These are phyloP conservation scores for Cadophora gregata DNA, from an alignment of 2,329 filamentous ascomycete genomes.

Conservation along the genomic window DNA sequence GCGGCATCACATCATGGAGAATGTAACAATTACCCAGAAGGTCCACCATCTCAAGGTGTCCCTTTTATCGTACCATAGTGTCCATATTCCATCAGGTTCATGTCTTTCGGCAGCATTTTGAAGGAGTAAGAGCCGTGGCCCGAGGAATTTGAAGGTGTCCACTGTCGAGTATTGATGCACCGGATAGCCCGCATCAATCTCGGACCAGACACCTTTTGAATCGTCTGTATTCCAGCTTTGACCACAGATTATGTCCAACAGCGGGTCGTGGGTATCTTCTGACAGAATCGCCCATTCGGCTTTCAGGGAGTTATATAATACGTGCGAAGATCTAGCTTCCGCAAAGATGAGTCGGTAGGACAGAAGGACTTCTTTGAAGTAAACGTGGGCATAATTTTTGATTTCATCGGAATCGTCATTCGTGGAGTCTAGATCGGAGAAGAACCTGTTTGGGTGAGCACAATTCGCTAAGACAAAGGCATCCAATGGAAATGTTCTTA, in stretches of 20 bases:
- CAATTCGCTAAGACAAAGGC: no score
- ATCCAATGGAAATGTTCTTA: no score
- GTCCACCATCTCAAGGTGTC: conserved; percentile 21
- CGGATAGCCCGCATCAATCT: conserved; percentile 26
- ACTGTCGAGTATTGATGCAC: conserved; percentile 2
- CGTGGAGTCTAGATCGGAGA: neutral
- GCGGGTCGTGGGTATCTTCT: conserved; percentile 4
- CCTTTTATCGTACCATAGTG: conserved; percentile 29
- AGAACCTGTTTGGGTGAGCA: neutral
- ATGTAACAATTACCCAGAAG: conserved; percentile 21
- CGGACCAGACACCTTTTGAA: conserved; percentile 17
- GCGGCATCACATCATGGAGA: neutral
- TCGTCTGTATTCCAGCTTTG: conserved; percentile 12
- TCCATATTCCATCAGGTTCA: conserved; percentile 4
- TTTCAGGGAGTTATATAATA: neutral
- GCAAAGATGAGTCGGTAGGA: conserved; percentile 35
- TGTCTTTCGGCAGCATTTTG: conserved; percentile 23
- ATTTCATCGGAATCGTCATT: neutral
- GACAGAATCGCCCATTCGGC: no score
- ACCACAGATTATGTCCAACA: conserved; percentile 29
- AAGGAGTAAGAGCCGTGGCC: conserved; percentile 22
- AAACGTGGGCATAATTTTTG: neutral
- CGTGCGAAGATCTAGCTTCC: conserved; percentile 23
- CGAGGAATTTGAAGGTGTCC: conserved; percentile 28
- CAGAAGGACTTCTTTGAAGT: conserved; percentile 3